These are phyloP conservation scores for Raffaelea ambrosiae DNA, from an alignment of 2,329 filamentous ascomycete genomes.

Conservation along the genomic window DNA sequence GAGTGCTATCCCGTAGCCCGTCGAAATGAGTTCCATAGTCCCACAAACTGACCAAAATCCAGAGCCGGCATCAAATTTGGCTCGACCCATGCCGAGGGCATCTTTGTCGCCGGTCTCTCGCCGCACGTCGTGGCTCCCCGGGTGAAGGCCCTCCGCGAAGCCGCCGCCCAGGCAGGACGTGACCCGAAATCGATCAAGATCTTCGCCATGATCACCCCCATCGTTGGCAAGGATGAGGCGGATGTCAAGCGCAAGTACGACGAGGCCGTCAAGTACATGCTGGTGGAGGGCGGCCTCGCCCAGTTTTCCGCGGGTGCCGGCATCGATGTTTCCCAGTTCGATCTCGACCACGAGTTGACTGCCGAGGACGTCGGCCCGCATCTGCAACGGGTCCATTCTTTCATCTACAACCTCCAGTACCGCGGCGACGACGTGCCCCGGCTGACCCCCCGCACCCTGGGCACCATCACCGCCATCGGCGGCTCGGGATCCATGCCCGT, in stretches of 20 bases:
- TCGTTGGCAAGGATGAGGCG: slow-evolving; percentile 13
- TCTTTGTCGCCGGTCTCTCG: slow-evolving; percentile 10
- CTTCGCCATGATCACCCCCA: slow-evolving; percentile 13
- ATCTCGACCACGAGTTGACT: background rate
- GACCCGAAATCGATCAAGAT: slow-evolving; percentile 13
- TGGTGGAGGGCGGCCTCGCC: slow-evolving; percentile 14
- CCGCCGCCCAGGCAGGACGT: slow-evolving; percentile 6
- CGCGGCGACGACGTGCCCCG: background rate
- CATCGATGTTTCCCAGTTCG: slow-evolving; percentile 10
- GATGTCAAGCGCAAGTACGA: slow-evolving; percentile 16
- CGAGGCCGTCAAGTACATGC: slow-evolving; percentile 10
- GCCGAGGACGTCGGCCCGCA: background rate
- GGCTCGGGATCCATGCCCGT: background rate
- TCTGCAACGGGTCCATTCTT: background rate
- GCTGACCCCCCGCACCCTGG: background rate
- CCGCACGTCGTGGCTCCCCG: background rate
- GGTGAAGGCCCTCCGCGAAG: background rate
- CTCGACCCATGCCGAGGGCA: slow-evolving; percentile 14
- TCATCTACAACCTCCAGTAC: background rate
- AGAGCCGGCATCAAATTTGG: slow-evolving; percentile 13
- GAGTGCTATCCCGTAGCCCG: too few species aligned
- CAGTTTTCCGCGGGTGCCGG: slow-evolving; percentile 16
- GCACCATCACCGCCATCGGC: background rate
- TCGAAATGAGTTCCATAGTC: background rate
- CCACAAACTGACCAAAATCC: background rate